Evolutionary conservation across 176 grass and related monocot species (phyloP).

Genomic region (Phragmites australis): DNA sequence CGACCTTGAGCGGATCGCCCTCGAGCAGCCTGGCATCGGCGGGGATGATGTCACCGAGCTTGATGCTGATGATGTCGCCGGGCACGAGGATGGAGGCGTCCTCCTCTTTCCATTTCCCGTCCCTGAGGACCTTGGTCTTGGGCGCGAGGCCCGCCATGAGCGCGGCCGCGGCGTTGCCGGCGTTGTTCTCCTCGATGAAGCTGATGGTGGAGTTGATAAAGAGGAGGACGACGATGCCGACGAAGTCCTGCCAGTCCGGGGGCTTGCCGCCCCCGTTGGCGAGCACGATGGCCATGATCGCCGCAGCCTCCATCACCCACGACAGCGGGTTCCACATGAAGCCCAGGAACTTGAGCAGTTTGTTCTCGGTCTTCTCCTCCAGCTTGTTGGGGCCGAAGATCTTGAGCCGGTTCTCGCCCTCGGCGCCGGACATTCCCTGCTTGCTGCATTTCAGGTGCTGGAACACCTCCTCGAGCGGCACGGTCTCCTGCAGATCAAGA

Average conservation of each 20-base stretch:
- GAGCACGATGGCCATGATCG: slow-evolving; percentile 87
- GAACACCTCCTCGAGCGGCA: slow-evolving; percentile 84
- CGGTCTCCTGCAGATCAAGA: slow-evolving; percentile 65
- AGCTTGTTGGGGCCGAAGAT: slow-evolving; percentile 93
- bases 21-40: slow-evolving; percentile 79
- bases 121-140: slow-evolving; percentile 86
- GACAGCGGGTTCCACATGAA: slow-evolving; percentile 99
- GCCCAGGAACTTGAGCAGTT: slow-evolving; percentile 90
- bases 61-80: slow-evolving; percentile 82
- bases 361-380: slow-evolving; percentile 91
- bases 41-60: slow-evolving; percentile 95
- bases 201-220: slow-evolving; percentile 97
- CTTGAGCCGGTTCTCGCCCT: slow-evolving; percentile 68
- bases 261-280: slow-evolving; percentile 86
- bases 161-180: slow-evolving; percentile 76
- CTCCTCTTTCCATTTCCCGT: slow-evolving; percentile 76
- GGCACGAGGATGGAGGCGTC: slow-evolving; percentile 80
- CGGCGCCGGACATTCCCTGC: slow-evolving; percentile 50
- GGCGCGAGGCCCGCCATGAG: slow-evolving; percentile 92
- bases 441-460: slow-evolving; percentile 77
- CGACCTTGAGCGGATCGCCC: slow-evolving; percentile 92
- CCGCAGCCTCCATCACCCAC: slow-evolving; percentile 92
- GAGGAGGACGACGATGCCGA: slow-evolving; percentile 81
- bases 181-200: slow-evolving; percentile 99
- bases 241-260: slow-evolving; percentile 93